These are phyloP conservation scores for Collybia sordida DNA, from an alignment of 768 basidiomycete species.

Conservation along the genomic window DNA sequence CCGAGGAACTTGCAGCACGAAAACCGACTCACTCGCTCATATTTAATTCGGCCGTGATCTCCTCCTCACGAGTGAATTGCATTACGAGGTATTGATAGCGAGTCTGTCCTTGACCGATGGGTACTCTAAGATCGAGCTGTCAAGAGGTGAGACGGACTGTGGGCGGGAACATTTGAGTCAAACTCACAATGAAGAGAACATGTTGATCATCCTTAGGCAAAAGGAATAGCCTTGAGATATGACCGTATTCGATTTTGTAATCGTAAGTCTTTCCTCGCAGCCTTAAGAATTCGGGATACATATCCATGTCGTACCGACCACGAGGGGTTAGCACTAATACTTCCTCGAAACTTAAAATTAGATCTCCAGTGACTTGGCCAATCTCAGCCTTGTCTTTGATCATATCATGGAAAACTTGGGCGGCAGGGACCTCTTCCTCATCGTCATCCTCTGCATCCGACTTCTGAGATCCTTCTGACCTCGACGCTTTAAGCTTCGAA, in stretches of 20 bases:
- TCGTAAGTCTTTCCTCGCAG: conserved; percentile 99
- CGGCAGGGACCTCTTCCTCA: conserved; percentile 82
- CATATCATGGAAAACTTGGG: conserved; percentile 94
- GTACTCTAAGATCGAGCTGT: conserved; percentile 87
- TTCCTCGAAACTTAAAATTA: conserved; percentile 93
- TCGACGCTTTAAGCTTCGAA: conserved; percentile 52
- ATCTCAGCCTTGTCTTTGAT: conserved; percentile 97
- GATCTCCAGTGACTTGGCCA: conserved; percentile 86
- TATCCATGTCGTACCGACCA: conserved; percentile 96
- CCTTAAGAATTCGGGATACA: conserved; percentile 93
- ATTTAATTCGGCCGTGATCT: conserved; percentile 93
- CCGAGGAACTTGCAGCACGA: neutral
- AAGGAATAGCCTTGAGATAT: conserved; percentile 86
- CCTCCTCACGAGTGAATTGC: conserved; percentile 97
- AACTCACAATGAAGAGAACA: conserved; percentile 89
- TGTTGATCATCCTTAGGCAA: conserved; percentile 97
- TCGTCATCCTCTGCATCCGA: conserved; percentile 66
- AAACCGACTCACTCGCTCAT: conserved; percentile 73
- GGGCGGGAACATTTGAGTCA: neutral
- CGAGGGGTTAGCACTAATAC: conserved; percentile 93
- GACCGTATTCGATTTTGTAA: conserved; percentile 92
- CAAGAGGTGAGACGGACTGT: conserved; percentile 5
- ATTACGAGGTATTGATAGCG: conserved; percentile 97
- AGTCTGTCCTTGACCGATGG: conserved; percentile 97
- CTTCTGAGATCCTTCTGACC: conserved; percentile 73